Evolutionary conservation across 23 red algal species (phyloP), one percentile per base, ranked within the genome.

Genomic region (Gracilaria gracilis): DNA sequence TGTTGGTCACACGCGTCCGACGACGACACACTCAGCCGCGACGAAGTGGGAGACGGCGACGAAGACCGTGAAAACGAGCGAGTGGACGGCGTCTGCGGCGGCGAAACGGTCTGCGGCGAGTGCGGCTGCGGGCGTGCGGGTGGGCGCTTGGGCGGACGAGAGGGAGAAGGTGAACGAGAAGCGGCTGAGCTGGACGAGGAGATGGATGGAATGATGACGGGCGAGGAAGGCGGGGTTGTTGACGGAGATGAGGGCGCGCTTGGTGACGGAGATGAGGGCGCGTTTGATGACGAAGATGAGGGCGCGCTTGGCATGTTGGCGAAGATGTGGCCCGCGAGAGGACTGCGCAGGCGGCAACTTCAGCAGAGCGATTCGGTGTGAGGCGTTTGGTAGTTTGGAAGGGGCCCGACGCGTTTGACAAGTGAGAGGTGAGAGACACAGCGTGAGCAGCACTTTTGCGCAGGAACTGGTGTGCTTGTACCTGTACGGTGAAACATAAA

Each of bases 171-270:
- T 70, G 65, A 25, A 11, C 31, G 35, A 46, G 42, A 70, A 35
- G 65, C 3, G 65, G 23, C 2, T 1, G 65, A 36, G 24, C 13
- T 4, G 15, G 65, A 70, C 13, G 65, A 70, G 35, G 65, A 70
- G 65, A 70, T 70, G 9, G 65, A 70, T 9, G 65, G 65, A 36
- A 70, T 70, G 28, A 70, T 35, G 23, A 70, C 31, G 31, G 65
- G 65, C 35, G 65, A 70, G 25, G 65, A 33, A 36, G 65, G 65
- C 65, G 65, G 14, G 28, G 14, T 36, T 70, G 17, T 38, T 28
- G 65, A 36, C 24, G 24, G 28, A 9, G 65, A 70, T 3, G 65
- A 35, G 54, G 54, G 23, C 54, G 11, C 42, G 42, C 42, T 36
- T 70, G 17, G 5, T 28, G 65, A 36, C 24, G 24, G 28, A 9